Conservation (phyloP, 2,329 filamentous ascomycete species). For the Albifimbria verrucaria region DNA sequence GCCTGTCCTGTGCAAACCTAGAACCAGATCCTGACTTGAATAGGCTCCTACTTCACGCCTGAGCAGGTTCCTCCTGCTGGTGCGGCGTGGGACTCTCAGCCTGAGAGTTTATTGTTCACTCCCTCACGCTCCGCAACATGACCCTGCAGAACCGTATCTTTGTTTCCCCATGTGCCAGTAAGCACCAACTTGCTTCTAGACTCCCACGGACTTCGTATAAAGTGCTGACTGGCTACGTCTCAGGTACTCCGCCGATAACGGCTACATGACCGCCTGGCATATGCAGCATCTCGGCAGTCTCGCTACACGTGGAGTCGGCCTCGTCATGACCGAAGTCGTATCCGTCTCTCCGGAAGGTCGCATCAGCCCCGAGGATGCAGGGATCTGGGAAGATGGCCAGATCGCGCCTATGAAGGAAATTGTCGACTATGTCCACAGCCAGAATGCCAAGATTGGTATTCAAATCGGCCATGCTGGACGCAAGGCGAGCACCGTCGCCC, state of each 20-base stretch:
- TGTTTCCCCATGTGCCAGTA: constrained; percentile 48
- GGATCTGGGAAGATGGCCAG: constrained; percentile 70
- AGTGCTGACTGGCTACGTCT: too few species aligned
- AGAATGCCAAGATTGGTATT: constrained; percentile 62
- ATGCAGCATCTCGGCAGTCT: constrained; percentile 36
- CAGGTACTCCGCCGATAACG: constrained; percentile 33
- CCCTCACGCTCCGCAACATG: constrained; percentile 41
- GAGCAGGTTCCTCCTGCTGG: constrained; percentile 20
- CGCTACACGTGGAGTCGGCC: constrained; percentile 44
- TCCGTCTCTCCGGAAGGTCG: constrained; percentile 63
- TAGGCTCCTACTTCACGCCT: constrained; percentile 21
- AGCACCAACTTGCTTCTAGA: constrained; percentile 1
- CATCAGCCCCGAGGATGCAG: constrained; percentile 67
- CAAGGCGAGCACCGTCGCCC: constrained; percentile 40
- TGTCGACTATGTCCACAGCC: constrained; percentile 60
- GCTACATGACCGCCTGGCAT: constrained; percentile 41
- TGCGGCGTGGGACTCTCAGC: constrained; percentile 19
- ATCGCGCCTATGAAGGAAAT: constrained; percentile 56
- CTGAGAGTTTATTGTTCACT: constrained; percentile 32
- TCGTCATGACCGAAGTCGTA: constrained; percentile 67
- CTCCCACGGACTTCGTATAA: too few species aligned
- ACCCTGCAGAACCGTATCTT: constrained; percentile 44
- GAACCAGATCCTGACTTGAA: neutral
- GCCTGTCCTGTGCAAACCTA: neutral
- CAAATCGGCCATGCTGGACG: constrained; percentile 68